These are phyloP conservation scores for Aspergillus pseudoterreus DNA, from an alignment of 2,329 filamentous ascomycete species.

Conservation along the genomic window DNA sequence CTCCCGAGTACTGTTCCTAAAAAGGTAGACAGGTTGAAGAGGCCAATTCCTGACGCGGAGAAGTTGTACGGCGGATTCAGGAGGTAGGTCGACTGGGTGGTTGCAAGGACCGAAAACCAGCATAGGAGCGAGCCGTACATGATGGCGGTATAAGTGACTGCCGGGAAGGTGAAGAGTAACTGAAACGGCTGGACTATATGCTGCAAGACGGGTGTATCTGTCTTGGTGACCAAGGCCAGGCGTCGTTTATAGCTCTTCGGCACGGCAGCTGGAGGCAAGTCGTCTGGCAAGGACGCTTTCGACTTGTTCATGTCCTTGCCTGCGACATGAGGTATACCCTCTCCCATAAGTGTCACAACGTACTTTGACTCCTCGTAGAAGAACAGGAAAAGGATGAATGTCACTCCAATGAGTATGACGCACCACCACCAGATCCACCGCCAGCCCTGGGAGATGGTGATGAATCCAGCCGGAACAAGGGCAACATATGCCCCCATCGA, in stretches of 20 bases:
- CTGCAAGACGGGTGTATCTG: constrained; percentile 13
- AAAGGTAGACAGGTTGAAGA: constrained; percentile 39
- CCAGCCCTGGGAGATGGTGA: constrained; percentile 44
- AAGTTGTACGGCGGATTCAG: constrained; percentile 40
- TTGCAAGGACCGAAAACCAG: constrained; percentile 37
- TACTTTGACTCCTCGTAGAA: constrained; percentile 41
- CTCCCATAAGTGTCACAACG: neutral
- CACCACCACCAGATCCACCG: constrained; percentile 50
- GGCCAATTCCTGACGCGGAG: constrained; percentile 32
- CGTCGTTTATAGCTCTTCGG: constrained; percentile 36
- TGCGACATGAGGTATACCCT: neutral
- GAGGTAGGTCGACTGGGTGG: constrained; percentile 35
- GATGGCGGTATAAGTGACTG: constrained; percentile 38
- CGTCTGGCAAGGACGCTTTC: neutral
- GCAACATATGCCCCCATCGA: constrained; percentile 32
- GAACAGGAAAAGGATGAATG: constrained; percentile 42
- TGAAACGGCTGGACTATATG: constrained; percentile 28
- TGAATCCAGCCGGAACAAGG: constrained; percentile 19
- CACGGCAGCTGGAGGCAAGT: constrained; percentile 3
- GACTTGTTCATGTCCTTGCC: too few relatives aligned
- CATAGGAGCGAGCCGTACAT: constrained; percentile 38
- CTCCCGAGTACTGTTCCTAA: constrained; percentile 37
- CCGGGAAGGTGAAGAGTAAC: constrained; percentile 47
- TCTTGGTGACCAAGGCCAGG: constrained; percentile 33
- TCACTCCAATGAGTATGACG: constrained; percentile 36